Conservation (phyloP, 768 basidiomycete genomes). For the Dioszegia aurantiaca region DNA sequence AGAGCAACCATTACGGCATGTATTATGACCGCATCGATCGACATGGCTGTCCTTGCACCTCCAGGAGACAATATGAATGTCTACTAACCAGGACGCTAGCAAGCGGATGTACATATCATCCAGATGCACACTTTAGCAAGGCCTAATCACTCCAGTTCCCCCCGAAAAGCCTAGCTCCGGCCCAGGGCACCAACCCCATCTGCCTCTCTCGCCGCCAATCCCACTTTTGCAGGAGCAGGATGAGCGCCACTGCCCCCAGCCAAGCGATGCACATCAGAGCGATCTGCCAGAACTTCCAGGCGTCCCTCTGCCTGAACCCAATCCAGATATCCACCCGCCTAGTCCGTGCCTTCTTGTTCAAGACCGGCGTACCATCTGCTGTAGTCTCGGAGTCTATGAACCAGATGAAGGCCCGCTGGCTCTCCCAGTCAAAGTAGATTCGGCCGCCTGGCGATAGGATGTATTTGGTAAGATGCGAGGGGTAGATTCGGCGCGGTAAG, state of each 20-base stretch:
- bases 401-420: slow-evolving; percentile 39
- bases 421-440: slow-evolving; percentile 29
- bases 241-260: slow-evolving; percentile 12
- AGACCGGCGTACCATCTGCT: neutral
- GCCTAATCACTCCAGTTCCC: slow-evolving; percentile 7
- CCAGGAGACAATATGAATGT: too few species aligned
- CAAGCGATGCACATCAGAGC: slow-evolving; percentile 4
- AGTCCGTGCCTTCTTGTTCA: slow-evolving; percentile 5
- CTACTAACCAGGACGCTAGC: too few species aligned
- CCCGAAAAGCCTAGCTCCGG: neutral
- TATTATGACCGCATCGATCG: too few species aligned
- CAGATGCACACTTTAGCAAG: neutral
- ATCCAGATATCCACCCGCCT: slow-evolving; percentile 39
- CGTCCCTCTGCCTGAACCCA: slow-evolving; percentile 6
- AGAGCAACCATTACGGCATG: too few species aligned
- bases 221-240: slow-evolving; percentile 14
- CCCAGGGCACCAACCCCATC: slow-evolving; percentile 11
- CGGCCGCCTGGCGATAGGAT: slow-evolving; percentile 30
- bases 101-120: too few species aligned
- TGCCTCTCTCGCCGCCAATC: slow-evolving; percentile 25
- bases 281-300: slow-evolving; percentile 11
- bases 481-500: slow-evolving; percentile 35
- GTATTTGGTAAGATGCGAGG: slow-evolving; percentile 16
- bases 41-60: too few species aligned
- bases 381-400: slow-evolving; percentile 25